Evolutionary conservation across 371 early-diverging fungal species (phyloP).

Genomic region (Zopfochytrium polystomum): DNA sequence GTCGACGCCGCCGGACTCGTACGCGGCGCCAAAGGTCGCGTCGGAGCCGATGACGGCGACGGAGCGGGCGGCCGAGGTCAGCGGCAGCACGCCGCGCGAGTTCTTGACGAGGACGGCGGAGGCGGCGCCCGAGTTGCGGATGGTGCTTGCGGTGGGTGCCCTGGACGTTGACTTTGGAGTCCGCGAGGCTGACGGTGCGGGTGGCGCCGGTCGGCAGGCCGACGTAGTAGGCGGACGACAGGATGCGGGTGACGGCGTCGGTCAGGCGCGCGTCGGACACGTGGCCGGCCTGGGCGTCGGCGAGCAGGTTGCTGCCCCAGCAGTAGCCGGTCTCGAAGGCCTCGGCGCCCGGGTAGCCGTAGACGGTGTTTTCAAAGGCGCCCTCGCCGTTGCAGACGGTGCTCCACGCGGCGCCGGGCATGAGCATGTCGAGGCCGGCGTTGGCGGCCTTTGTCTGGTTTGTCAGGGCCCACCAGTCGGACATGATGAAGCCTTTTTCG

Average conservation of each 20-base stretch:
- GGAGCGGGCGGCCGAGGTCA: conserved; percentile 12
- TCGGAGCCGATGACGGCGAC: conserved; percentile 57
- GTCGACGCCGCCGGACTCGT: conserved; percentile 3
- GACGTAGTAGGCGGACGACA: conserved; percentile 46
- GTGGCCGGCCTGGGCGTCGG: conserved; percentile 15
- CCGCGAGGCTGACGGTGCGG: background rate
- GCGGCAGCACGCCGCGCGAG: conserved; percentile 33
- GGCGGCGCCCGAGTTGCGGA: conserved; percentile 32
- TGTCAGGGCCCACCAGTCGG: conserved; percentile 35
- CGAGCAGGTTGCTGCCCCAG: conserved; percentile 22
- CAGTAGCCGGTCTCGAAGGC: conserved; percentile 16
- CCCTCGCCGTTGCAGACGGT: conserved; percentile 5
- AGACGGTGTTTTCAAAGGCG: background rate
- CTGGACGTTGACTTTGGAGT: background rate
- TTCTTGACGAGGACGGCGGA: conserved; percentile 52
- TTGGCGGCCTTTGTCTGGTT: conserved; percentile 37
- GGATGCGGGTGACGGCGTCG: conserved; percentile 59
- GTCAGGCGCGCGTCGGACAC: conserved; percentile 36
- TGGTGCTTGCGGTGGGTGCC: background rate
- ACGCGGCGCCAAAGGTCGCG: conserved; percentile 31
- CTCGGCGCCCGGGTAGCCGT: background rate
- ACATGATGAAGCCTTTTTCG: conserved; percentile 46
- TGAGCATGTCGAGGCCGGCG: conserved; percentile 53
- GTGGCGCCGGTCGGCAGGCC: background rate
- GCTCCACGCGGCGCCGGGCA: conserved; percentile 46